Conservation (phyloP, 768 basidiomycete genomes). For the Crucibulum laeve region DNA sequence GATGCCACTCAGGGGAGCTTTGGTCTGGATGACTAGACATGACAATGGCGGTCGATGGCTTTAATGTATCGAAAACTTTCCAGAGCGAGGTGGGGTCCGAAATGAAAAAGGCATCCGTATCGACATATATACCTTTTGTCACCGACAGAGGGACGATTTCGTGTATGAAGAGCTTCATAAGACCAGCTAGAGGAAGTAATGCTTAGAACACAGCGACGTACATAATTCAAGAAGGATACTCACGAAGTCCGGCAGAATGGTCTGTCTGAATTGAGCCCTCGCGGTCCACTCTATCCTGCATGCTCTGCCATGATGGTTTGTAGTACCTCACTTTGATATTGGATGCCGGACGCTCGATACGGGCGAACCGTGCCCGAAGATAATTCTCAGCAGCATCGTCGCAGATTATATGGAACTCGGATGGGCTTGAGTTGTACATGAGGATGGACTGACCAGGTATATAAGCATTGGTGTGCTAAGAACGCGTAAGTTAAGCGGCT, state of each 20-base stretch:
- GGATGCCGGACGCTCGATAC: conserved; percentile 32
- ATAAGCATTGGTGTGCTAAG: not conserved
- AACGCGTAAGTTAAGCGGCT: conserved; percentile 4
- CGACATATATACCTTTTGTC: conserved; percentile 42
- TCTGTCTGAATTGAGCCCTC: conserved; percentile 41
- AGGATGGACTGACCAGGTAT: conserved; percentile 26
- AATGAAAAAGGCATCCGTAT: conserved; percentile 49
- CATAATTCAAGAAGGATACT: conserved; percentile 15
- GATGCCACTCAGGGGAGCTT: conserved; percentile 32
- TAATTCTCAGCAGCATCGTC: conserved; percentile 35
- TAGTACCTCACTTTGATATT: conserved; percentile 37
- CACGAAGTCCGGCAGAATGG: conserved; percentile 44
- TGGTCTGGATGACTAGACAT: conserved; percentile 44
- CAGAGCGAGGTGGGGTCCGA: conserved; percentile 42
- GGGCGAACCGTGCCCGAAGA: conserved; percentile 31
- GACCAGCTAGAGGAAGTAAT: conserved; percentile 28
- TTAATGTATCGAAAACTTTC: conserved; percentile 31
- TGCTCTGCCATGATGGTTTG: conserved; percentile 31
- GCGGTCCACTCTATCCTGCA: conserved; percentile 38
- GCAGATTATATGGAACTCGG: conserved; percentile 41
- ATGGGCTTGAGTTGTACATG: conserved; percentile 31
- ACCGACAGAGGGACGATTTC: conserved; percentile 41
- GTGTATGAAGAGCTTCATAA: conserved; percentile 52
- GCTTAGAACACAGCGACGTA: not conserved
- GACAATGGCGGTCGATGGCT: conserved; percentile 30